Conservation (phyloP, 164 flowering plant genomes). For the Chimonanthus praecox region DNA sequence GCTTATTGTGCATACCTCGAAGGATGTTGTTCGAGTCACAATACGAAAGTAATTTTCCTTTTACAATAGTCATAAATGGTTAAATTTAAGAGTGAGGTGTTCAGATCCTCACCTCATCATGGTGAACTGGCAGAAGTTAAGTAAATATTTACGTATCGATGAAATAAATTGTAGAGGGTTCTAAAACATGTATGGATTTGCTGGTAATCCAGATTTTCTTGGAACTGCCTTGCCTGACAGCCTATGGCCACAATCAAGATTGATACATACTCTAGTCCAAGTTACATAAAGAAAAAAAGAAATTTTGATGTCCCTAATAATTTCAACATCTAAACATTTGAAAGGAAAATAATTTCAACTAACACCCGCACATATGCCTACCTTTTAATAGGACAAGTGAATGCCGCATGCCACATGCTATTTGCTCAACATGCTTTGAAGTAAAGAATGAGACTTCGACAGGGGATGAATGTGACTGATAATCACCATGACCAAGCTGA, state of each 20-base stretch:
- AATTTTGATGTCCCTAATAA: not conserved
- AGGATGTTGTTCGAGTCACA: too few relatives aligned
- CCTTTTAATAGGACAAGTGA: conserved; percentile 69
- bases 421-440: conserved; percentile 46
- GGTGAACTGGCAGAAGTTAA: too few relatives aligned
- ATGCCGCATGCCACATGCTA: conserved; percentile 96
- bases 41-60: too few relatives aligned
- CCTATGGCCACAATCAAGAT: not conserved
- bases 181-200: not conserved
- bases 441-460: conserved; percentile 40
- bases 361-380: conserved; percentile 10
- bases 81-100: too few relatives aligned
- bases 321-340: not conserved
- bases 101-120: too few relatives aligned
- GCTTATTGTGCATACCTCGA: too few relatives aligned
- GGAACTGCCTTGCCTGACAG: not conserved
- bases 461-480: conserved; percentile 45
- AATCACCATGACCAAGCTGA: conserved; percentile 92
- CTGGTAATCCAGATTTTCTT: not conserved
- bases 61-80: too few relatives aligned
- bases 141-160: too few relatives aligned
- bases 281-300: too few relatives aligned
- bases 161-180: too few relatives aligned
- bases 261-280: too few relatives aligned
- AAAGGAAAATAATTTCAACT: not conserved